phyloP scores from a whole-genome alignment of 2,329 filamentous ascomycete genomes.

The Lecanicillium sp. region DNA sequence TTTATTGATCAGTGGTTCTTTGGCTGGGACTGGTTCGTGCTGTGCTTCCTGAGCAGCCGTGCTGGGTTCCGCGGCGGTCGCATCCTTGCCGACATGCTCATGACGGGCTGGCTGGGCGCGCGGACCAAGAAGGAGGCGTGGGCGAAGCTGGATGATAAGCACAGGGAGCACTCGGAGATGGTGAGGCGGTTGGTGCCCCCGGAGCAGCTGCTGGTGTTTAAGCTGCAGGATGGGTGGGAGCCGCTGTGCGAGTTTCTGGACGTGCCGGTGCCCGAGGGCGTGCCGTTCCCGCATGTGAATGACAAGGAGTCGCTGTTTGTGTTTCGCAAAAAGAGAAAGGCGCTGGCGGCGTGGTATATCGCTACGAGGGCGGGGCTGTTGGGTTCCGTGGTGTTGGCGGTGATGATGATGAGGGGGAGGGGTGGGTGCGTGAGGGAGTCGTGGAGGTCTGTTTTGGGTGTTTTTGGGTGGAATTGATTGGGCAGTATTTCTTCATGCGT shows the following conservation, averaged over 20 bases:
- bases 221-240: constrained; percentile 25
- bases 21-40: neutral
- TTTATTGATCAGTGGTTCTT: constrained; percentile 1
- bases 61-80: too few relatives aligned
- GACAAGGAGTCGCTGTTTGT: constrained; percentile 4
- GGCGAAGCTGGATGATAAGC: neutral
- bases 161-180: constrained; percentile 18
- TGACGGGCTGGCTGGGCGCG: constrained; percentile 8
- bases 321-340: constrained; percentile 1
- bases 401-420: too few relatives aligned
- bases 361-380: too few relatives aligned
- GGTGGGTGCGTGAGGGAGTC: too few relatives aligned
- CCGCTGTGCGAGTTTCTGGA: constrained; percentile 27
- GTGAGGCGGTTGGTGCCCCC: constrained; percentile 20
- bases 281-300: constrained; percentile 13
- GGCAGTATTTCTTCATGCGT: too few relatives aligned
- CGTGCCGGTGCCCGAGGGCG: constrained; percentile 18
- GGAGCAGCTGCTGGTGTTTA: constrained; percentile 20
- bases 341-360: too few relatives aligned
- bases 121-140: constrained; percentile 2
- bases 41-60: too few relatives aligned
- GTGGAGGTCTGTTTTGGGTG: too few relatives aligned
- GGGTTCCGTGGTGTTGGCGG: too few relatives aligned
- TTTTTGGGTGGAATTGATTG: too few relatives aligned
- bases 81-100: too few relatives aligned